These are phyloP conservation scores for Paecilomyces sp. DNA, from an alignment of 2,329 filamentous ascomycete genomes.

Conservation along the genomic window DNA sequence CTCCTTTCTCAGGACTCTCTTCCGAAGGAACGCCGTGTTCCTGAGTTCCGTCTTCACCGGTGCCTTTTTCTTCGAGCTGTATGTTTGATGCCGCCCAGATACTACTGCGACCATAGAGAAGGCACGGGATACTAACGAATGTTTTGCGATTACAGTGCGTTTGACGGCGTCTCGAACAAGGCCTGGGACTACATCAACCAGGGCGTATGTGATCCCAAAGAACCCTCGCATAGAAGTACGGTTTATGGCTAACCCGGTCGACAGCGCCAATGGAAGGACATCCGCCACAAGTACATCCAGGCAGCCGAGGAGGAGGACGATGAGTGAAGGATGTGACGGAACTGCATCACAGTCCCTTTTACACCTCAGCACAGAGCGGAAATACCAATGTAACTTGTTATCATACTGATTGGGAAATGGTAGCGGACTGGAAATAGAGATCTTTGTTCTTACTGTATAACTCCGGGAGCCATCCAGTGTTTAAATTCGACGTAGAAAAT, in stretches of 20 bases:
- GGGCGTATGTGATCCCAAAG: constrained; percentile 63
- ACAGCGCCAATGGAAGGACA: constrained; percentile 99
- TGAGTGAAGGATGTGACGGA: constrained; percentile 18
- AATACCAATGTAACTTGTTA: neutral
- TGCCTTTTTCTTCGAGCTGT: constrained; percentile 94
- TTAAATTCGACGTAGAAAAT: neutral
- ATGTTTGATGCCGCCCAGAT: constrained; percentile 34
- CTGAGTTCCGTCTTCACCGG: constrained; percentile 76
- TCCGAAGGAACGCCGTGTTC: constrained; percentile 84
- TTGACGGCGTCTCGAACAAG: constrained; percentile 73
- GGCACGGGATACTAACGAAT: constrained; percentile 3
- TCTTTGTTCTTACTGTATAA: neutral
- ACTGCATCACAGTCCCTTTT: neutral
- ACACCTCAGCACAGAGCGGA: neutral
- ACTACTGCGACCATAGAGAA: neutral
- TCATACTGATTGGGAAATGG: neutral
- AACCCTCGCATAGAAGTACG: neutral
- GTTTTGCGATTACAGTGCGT: constrained; percentile 54
- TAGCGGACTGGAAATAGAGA: neutral
- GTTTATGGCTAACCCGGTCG: constrained; percentile 6
- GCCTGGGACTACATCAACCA: constrained; percentile 88
- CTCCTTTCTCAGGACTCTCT: constrained; percentile 57
- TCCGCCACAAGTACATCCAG: constrained; percentile 80
- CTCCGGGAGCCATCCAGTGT: neutral
- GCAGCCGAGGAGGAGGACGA: constrained; percentile 59